These are phyloP conservation scores for Saturnispora saitoi DNA, from an alignment of 805 yeast genomes.

Conservation along the genomic window DNA sequence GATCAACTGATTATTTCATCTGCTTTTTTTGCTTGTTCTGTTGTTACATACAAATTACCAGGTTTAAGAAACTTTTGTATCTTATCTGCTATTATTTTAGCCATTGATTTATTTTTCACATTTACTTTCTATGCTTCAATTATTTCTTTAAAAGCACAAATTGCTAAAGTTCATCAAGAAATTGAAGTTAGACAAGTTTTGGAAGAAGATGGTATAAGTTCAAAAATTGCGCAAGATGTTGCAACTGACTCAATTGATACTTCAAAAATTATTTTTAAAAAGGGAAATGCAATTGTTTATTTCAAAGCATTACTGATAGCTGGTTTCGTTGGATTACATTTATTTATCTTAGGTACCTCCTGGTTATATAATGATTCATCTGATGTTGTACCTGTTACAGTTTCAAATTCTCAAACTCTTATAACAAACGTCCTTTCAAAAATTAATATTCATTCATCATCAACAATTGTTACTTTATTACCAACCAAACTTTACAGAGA, in stretches of 20 bases:
- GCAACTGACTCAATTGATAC: conserved; percentile 31
- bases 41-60: conserved; percentile 56
- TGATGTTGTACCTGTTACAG: conserved; percentile 20
- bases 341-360: conserved; percentile 60
- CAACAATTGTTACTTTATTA: conserved; percentile 46
- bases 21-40: conserved; percentile 59
- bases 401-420: conserved; percentile 27
- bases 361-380: conserved; percentile 52
- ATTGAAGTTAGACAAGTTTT: conserved; percentile 68
- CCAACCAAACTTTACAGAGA: conserved; percentile 54
- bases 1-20: conserved; percentile 68
- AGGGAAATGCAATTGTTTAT: conserved; percentile 37
- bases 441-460: conserved; percentile 26
- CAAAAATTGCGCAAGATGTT: conserved; percentile 65
- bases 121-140: conserved; percentile 79
- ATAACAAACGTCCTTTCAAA: conserved; percentile 23
- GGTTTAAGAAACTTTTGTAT: conserved; percentile 78
- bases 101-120: conserved; percentile 63
- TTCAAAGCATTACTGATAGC: conserved; percentile 54
- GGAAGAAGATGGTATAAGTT: conserved; percentile 87
- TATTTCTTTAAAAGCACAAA: conserved; percentile 80
- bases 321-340: conserved; percentile 53
- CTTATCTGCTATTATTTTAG: conserved; percentile 58
- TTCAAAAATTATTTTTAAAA: conserved; percentile 27
- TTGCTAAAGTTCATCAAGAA: conserved; percentile 75